A percentile compares a stretch with the other conserved stretches of the same genome.
These are phyloP conservation scores for Didymella exigua DNA, from an alignment of 2,329 filamentous ascomycete species.

Conservation along the genomic window DNA sequence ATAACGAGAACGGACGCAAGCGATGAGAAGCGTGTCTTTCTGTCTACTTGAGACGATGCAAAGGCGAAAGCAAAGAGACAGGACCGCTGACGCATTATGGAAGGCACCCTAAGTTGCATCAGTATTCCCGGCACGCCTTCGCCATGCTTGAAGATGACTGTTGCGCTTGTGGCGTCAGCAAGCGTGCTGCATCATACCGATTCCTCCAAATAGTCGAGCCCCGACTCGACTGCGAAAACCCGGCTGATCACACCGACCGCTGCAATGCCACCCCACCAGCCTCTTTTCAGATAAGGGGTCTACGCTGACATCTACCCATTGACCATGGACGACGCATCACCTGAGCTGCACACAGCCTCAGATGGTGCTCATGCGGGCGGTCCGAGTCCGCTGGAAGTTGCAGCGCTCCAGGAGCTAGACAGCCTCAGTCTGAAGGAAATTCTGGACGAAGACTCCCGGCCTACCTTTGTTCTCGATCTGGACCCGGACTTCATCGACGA, in stretches of 20 bases:
- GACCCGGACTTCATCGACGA: slow-evolving; percentile 34
- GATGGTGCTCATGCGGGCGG: slow-evolving; percentile 2
- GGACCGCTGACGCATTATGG: background rate
- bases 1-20: background rate
- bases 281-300: background rate
- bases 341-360: background rate
- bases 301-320: background rate
- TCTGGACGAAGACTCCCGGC: slow-evolving; percentile 40
- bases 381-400: slow-evolving; percentile 17
- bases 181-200: slow-evolving; percentile 11
- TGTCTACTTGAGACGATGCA: background rate
- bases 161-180: slow-evolving; percentile 16
- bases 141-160: background rate
- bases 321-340: slow-evolving; percentile 4
- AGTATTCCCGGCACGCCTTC: background rate
- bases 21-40: background rate
- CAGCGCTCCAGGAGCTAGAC: slow-evolving; percentile 31
- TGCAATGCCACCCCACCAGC: slow-evolving; percentile 6
- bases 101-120: background rate
- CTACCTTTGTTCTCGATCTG: slow-evolving; percentile 42
- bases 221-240: slow-evolving; percentile 5
- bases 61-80: background rate
- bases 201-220: slow-evolving; percentile 1
- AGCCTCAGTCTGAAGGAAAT: slow-evolving; percentile 35
- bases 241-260: background rate